phyloP scores from a whole-genome alignment of 1,284 basidiomycete species.

The Cutaneotrichosporon daszewskae region DNA sequence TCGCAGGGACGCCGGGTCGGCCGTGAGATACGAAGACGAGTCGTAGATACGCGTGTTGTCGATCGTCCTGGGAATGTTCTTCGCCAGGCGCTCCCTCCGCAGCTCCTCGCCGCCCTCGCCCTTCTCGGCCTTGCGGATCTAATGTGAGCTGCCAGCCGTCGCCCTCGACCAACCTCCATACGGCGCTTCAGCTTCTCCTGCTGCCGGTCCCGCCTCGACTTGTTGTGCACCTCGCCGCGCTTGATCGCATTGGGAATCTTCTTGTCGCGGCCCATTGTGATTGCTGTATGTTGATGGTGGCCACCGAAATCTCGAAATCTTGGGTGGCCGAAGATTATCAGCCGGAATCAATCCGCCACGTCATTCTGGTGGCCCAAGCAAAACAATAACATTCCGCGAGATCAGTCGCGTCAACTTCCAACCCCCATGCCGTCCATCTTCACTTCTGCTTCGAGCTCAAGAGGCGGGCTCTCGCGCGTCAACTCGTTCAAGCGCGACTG shows the following conservation, averaged over 20 bases:
- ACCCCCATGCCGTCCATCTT: conserved; percentile 21
- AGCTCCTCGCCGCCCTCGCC: conserved; percentile 35
- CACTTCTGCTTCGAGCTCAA: conserved; percentile 2
- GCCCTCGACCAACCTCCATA: conserved; percentile 57
- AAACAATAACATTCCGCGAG: not conserved
- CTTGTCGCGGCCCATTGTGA: conserved; percentile 40
- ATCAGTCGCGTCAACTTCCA: conserved; percentile 14
- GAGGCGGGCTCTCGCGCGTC: conserved; percentile 25
- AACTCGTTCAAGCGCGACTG: conserved; percentile 40
- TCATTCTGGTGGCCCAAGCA: not conserved
- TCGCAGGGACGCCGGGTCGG: conserved; percentile 54
- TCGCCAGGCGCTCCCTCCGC: conserved; percentile 60
- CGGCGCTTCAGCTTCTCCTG: conserved; percentile 76
- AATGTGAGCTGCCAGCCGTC: conserved; percentile 3
- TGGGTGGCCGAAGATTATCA: not conserved
- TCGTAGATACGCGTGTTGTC: conserved; percentile 91
- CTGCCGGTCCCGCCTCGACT: conserved; percentile 69
- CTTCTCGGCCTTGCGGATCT: conserved; percentile 42
- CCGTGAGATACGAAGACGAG: conserved; percentile 67
- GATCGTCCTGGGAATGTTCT: conserved; percentile 84
- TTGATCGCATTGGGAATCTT: conserved; percentile 78
- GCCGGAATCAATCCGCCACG: not conserved
- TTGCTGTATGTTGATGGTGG: conserved; percentile 2
- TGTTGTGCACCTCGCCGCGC: conserved; percentile 66
- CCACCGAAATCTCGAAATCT: conserved; percentile 2